These are phyloP conservation scores for Penicillium sp. DNA, from an alignment of 2,329 filamentous ascomycete genomes.

Conservation along the genomic window DNA sequence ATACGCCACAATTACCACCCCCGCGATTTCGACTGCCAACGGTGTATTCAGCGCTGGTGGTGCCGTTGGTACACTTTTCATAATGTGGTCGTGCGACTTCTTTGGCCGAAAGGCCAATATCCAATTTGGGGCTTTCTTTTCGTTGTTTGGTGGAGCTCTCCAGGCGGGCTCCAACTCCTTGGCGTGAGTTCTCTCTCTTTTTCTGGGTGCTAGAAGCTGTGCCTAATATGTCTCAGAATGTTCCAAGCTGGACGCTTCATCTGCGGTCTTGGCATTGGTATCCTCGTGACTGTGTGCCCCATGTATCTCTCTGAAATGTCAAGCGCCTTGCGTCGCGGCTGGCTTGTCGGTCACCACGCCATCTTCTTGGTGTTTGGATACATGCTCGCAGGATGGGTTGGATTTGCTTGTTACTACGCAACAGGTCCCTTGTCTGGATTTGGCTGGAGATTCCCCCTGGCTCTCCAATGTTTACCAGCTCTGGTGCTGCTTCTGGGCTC, in stretches of 20 bases:
- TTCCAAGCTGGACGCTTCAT: slow-evolving; percentile 49
- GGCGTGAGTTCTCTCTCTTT: slow-evolving; percentile 28
- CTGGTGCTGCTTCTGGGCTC: slow-evolving; percentile 44
- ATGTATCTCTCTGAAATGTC: slow-evolving; percentile 50
- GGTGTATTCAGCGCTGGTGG: slow-evolving; percentile 53
- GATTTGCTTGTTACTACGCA: slow-evolving; percentile 49
- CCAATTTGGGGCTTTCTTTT: slow-evolving; percentile 48
- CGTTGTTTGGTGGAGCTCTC: slow-evolving; percentile 50
- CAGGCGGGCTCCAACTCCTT: slow-evolving; percentile 50
- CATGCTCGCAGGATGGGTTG: slow-evolving; percentile 48
- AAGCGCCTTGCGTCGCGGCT: slow-evolving; percentile 44
- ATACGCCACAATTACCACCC: slow-evolving; percentile 49
- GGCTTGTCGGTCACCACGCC: slow-evolving; percentile 49
- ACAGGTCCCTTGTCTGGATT: slow-evolving; percentile 37
- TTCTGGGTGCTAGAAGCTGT: neutral
- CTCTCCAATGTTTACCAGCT: slow-evolving; percentile 43
- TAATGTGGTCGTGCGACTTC: slow-evolving; percentile 52
- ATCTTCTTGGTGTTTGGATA: slow-evolving; percentile 53
- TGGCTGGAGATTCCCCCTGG: slow-evolving; percentile 50
- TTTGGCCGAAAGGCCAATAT: slow-evolving; percentile 50
- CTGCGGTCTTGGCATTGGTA: slow-evolving; percentile 45
- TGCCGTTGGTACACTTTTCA: slow-evolving; percentile 49
- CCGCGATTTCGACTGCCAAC: slow-evolving; percentile 52
- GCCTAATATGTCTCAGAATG: slow-evolving; percentile 33
- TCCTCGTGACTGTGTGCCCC: slow-evolving; percentile 46